Base-by-base conservation (phyloP, 345 rosid genomes). In the Stellera chamaejasme region DNA sequence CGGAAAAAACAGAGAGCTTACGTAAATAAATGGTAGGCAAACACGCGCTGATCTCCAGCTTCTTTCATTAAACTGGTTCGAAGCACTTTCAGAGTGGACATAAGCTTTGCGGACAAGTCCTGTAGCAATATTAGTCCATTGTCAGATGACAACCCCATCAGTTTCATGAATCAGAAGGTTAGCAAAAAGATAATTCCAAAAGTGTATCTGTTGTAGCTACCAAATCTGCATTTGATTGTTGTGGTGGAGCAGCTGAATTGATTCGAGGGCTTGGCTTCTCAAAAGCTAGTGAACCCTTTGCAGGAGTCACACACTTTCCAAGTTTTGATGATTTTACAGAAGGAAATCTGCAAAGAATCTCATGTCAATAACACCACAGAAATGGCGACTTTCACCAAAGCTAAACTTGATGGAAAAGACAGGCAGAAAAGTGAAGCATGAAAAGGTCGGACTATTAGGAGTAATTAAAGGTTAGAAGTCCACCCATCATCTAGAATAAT, bases 1-100 rank as follows among this genome's bases (percentile, higher is more conserved):
- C 48, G 44, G 8, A 16, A 6, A 63, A 43, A 45, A 36, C 45
- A 36, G 16, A 39, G 45, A 73, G 67, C 80, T 81, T 57, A 89
- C 99, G 79, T 79, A 59, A 93, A 89, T 77, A 93, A 89, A 72
- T 93, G 99, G 76, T 93, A 89, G 41, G 94, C 94, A 84, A 78
- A 78, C 61, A 84, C 85, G n/a, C n/a, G n/a, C n/a, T 83, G 80
- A 3, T 84, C 94, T 55, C 83, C 84, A 60, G 85, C 83, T 81
- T 93, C 99, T 73, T 78, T 89, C 45, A 84, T 79, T 64, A 93
- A 84, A 68, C 43, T 44, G 52, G 88, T 78, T 61, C 97, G 91
- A 43, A 93, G 96, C 75, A 73, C 60, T 60, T 90, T 74, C 76
- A 93, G 59, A 58, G 94, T 82, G 59, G 77, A 60, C 66, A 75